phyloP scores from a whole-genome alignment of 2,329 filamentous ascomycete species.

The Magnaporthiopsis poae region DNA sequence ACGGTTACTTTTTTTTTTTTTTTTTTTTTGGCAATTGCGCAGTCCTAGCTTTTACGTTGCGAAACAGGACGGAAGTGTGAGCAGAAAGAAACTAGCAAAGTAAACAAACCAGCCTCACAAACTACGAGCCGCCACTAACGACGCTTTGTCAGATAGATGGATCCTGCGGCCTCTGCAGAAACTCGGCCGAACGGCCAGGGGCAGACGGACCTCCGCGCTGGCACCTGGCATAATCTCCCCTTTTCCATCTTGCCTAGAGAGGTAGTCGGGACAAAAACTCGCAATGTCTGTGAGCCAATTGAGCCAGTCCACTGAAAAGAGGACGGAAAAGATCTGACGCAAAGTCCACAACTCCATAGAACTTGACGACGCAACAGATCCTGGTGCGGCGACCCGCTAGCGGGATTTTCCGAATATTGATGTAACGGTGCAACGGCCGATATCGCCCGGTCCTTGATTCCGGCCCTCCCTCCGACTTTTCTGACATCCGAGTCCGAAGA shows the following conservation, averaged over 20 bases:
- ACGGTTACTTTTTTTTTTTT: neutral
- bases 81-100: neutral
- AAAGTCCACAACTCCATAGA: neutral
- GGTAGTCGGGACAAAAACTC: too few relatives aligned
- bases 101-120: neutral
- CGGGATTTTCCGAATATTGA: neutral
- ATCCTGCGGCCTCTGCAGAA: neutral
- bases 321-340: neutral
- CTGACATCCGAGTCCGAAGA: neutral
- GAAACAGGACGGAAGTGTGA: neutral
- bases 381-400: too few relatives aligned
- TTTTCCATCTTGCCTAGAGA: too few relatives aligned
- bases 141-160: neutral
- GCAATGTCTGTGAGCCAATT: too few relatives aligned
- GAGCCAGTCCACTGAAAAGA: neutral
- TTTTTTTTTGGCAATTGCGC: too few relatives aligned
- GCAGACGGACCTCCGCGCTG: neutral
- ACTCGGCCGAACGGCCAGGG: too few relatives aligned
- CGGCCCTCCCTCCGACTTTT: neutral
- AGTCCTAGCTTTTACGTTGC: neutral
- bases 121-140: neutral
- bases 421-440: neutral
- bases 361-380: too few relatives aligned
- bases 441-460: too few relatives aligned
- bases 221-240: neutral